Conservation (phyloP, 106 monocot genomes). For the Dendrobium nobile region DNA sequence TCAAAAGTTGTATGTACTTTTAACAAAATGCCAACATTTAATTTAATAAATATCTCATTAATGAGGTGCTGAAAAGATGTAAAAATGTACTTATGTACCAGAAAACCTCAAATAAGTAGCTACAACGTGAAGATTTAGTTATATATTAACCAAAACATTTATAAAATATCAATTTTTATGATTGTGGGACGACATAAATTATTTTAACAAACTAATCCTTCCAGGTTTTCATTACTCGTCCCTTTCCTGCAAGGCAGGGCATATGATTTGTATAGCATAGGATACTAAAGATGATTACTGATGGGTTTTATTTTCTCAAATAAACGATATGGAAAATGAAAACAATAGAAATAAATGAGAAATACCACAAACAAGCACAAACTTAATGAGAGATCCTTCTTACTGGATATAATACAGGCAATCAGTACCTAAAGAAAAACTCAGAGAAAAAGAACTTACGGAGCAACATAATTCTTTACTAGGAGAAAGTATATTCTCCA, state of each 20-base stretch:
- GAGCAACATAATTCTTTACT: constrained; percentile 51
- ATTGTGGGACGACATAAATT: background rate
- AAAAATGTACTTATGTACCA: background rate
- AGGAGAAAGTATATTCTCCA: constrained; percentile 93
- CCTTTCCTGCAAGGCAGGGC: no score
- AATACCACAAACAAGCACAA: background rate
- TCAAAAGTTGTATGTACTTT: background rate
- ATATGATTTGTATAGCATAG: no score
- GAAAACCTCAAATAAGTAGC: background rate
- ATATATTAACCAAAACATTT: background rate
- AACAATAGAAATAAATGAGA: background rate
- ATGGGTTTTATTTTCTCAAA: background rate
- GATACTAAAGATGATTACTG: background rate
- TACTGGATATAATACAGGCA: background rate
- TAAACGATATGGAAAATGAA: background rate
- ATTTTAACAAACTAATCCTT: background rate
- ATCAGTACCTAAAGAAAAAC: background rate
- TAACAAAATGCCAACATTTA: background rate
- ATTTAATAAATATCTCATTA: background rate
- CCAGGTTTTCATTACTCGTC: background rate
- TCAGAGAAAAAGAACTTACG: constrained; percentile 44
- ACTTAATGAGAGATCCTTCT: background rate
- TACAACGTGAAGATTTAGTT: background rate
- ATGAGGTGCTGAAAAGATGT: background rate
- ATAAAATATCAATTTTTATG: no score